A percentile compares a stretch with the other conserved stretches of the same genome.
Evolutionary conservation across 2,329 filamentous ascomycete species (phyloP).

Genomic region (Graphium sp.): DNA sequence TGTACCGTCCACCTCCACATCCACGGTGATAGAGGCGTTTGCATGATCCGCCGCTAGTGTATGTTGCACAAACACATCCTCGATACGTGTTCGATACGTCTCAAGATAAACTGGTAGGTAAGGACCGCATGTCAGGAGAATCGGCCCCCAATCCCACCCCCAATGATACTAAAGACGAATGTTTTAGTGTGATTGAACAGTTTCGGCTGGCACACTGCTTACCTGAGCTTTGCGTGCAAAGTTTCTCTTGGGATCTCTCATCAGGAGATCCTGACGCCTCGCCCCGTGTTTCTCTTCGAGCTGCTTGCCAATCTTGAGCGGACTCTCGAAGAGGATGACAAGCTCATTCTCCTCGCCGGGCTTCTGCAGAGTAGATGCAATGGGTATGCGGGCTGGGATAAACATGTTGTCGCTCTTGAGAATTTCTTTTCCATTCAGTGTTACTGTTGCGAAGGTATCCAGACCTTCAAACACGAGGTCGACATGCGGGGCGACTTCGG

Average conservation of each 20-base stretch:
- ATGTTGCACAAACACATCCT: slow-evolving; percentile 33
- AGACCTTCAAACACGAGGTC: slow-evolving; percentile 46
- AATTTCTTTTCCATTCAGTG: slow-evolving; percentile 33
- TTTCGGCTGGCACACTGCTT: no score
- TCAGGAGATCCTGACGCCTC: no score
- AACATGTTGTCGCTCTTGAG: slow-evolving; percentile 48
- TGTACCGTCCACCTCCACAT: slow-evolving; percentile 17
- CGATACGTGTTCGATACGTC: slow-evolving; percentile 38
- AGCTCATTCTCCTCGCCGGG: slow-evolving; percentile 22
- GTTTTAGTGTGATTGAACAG: no score
- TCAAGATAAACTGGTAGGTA: slow-evolving; percentile 55
- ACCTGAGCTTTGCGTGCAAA: slow-evolving; percentile 45
- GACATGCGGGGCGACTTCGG: slow-evolving; percentile 12
- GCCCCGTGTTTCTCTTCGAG: neutral
- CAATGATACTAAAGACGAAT: slow-evolving; percentile 39
- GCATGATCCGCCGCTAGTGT: slow-evolving; percentile 18
- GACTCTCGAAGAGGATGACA: slow-evolving; percentile 34
- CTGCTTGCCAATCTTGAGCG: neutral
- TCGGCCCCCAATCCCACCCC: slow-evolving; percentile 58
- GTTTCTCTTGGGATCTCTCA: slow-evolving; percentile 14
- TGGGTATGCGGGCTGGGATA: slow-evolving; percentile 34
- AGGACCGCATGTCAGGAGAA: slow-evolving; percentile 42
- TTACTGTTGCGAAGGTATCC: slow-evolving; percentile 44
- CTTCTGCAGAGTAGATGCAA: slow-evolving; percentile 23
- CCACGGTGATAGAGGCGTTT: slow-evolving; percentile 16